Conservation (phyloP, 75 land plant species). For the Selaginella tamariscina region DNA sequence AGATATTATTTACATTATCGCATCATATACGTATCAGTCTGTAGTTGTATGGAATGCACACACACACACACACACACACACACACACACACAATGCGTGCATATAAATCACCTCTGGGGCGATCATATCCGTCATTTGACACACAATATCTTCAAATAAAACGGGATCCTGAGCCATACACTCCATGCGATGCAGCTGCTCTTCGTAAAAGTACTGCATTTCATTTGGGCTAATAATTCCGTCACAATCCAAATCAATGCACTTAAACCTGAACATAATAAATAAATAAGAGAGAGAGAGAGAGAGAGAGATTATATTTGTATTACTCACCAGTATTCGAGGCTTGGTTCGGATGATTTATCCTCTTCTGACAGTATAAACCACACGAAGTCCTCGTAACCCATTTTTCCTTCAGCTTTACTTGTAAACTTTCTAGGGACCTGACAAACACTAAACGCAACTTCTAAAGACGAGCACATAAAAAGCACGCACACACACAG, state of each 20-base stretch:
- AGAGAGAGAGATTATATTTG: neutral
- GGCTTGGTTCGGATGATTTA: slow-evolving; percentile 89
- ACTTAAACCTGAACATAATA: slow-evolving; percentile 70
- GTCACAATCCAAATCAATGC: slow-evolving; percentile 92
- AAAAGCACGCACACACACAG: neutral
- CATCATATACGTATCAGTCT: no score
- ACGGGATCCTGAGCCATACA: slow-evolving; percentile 98
- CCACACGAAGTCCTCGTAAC: slow-evolving; percentile 97
- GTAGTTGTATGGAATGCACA: no score
- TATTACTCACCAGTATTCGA: slow-evolving; percentile 78
- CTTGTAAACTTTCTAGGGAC: slow-evolving; percentile 76
- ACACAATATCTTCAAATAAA: slow-evolving; percentile 89
- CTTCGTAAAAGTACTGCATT: slow-evolving; percentile 95
- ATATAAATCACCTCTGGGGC: slow-evolving; percentile 50
- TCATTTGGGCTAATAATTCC: slow-evolving; percentile 81
- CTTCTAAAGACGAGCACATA: slow-evolving; percentile 14
- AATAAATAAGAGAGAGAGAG: neutral
- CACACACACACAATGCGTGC: neutral
- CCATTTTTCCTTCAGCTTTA: slow-evolving; percentile 77
- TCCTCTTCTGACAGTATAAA: slow-evolving; percentile 93
- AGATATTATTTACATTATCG: no score
- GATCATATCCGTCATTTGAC: slow-evolving; percentile 97
- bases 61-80: neutral
- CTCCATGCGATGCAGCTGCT: slow-evolving; percentile 98
- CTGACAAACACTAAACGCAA: slow-evolving; percentile 24